Base-by-base conservation (phyloP, 441 rosid genomes). In the Pelargonium cotyledonis region DNA sequence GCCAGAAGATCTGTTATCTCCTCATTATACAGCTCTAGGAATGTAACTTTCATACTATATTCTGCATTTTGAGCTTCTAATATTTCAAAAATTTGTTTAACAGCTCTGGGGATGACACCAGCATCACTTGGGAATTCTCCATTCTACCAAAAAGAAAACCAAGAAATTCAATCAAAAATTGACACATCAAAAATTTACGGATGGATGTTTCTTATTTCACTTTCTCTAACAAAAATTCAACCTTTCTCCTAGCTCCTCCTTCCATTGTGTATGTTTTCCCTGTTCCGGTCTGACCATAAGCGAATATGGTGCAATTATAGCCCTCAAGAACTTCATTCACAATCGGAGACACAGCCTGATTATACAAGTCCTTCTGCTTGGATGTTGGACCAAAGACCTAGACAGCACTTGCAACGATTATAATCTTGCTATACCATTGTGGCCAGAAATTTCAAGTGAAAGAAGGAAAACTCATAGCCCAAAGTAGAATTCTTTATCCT, bases 261-360 rank as follows among this genome's bases (percentile, higher is more conserved):
- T 95, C 98, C 99, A 95, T 21, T 21, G 23, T 21, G 23, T 21
- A 21, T 21, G 23, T 21, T 21, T 21, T 21, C 23, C 23, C 23
- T 95, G 92, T 96, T 82, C 92, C 99, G 19, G 99, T 95, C 76
- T 92, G 99, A 61, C 99, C 99, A 44, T 95, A 95, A 41, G 99
- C 99, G 83, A 95, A 95, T 78, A 95, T 92, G 66, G 99, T 95
- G 79, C 99, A 95, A 64, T 92, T 95, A 75, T 92, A 95, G 46
- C 98, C 99, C 73, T 95, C 99, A 51, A 95, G 96, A 70, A 95
- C 98, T 82, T 92, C 99, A 74, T 79, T 82, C 8, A 95, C 98
- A 67, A 90, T 90, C 15, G 99, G 97, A 73, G 94, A 86, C 35
- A 95, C 97, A 29, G 96, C 85, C 67, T 81, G 74, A 77, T 89